These are phyloP conservation scores for Penicillium sp. DNA, from an alignment of 2,329 filamentous ascomycete genomes.

Conservation along the genomic window DNA sequence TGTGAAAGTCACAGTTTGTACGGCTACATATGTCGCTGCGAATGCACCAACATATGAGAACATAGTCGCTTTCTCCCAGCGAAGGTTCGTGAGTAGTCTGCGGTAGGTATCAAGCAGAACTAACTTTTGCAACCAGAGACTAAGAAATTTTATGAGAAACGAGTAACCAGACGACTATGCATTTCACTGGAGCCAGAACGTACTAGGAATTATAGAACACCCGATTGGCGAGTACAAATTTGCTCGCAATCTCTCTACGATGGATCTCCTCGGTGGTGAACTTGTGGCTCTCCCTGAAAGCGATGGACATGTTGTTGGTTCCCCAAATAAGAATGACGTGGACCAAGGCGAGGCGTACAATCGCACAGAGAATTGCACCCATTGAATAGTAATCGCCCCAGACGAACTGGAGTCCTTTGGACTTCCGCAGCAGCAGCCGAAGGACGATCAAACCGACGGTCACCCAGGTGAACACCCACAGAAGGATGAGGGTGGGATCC, in stretches of 20 bases:
- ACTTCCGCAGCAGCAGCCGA: slow-evolving; percentile 10
- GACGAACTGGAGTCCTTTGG: slow-evolving; percentile 8
- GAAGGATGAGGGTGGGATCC: slow-evolving; percentile 14
- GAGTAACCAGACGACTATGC: background rate
- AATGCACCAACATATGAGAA: slow-evolving; percentile 11
- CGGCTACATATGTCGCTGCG: slow-evolving; percentile 13
- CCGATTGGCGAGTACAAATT: slow-evolving; percentile 36
- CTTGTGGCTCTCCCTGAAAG: slow-evolving; percentile 19
- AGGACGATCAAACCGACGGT: slow-evolving; percentile 12
- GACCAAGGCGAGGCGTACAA: slow-evolving; percentile 25
- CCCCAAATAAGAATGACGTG: slow-evolving; percentile 42
- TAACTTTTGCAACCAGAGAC: slow-evolving; percentile 20
- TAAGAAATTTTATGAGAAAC: slow-evolving; percentile 6
- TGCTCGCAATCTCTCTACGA: slow-evolving; percentile 37
- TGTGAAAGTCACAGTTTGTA: slow-evolving; percentile 19
- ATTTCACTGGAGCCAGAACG: slow-evolving; percentile 15
- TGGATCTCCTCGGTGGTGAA: slow-evolving; percentile 37
- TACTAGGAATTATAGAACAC: slow-evolving; percentile 40
- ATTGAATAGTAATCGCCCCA: slow-evolving; percentile 14
- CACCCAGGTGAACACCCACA: slow-evolving; percentile 18
- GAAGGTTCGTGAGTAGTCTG: slow-evolving; percentile 11
- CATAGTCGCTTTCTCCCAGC: slow-evolving; percentile 18
- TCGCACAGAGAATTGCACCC: slow-evolving; percentile 13
- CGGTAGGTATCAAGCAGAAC: slow-evolving; percentile 21
- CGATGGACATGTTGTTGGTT: slow-evolving; percentile 36